Conservation (phyloP, 225 moss, liverwort and hornwort genomes). For the Climacium dendroides region DNA sequence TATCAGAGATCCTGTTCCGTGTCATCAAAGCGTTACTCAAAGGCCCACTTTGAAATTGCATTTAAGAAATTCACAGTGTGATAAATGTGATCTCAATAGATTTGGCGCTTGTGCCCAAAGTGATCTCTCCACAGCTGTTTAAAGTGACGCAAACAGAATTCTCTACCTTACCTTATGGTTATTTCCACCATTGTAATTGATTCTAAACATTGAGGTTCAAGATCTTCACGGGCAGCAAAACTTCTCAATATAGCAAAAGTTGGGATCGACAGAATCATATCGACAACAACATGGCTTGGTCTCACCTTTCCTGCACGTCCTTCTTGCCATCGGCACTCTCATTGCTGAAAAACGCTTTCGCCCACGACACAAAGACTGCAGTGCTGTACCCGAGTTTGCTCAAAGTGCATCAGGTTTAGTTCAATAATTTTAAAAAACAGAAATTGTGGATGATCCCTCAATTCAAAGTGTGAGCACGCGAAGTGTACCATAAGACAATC, state of each 20-base stretch:
- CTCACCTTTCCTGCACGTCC: slow-evolving; percentile 25
- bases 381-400: slow-evolving; percentile 44
- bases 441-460: not conserved
- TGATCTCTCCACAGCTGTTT: not conserved
- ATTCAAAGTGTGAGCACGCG: not conserved
- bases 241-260: not conserved
- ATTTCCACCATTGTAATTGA: not conserved
- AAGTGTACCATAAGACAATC: not conserved
- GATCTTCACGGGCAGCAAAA: not conserved
- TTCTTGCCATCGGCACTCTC: slow-evolving; percentile 20
- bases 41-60: not conserved
- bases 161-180: not conserved
- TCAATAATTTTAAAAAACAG: not conserved
- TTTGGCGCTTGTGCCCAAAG: not conserved
- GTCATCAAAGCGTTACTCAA: not conserved
- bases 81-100: not conserved
- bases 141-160: not conserved
- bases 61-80: not conserved
- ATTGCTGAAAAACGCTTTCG: slow-evolving; percentile 34
- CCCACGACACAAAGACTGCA: slow-evolving; percentile 82
- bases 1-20: slow-evolving; percentile 46
- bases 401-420: not conserved
- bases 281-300: not conserved
- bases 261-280: not conserved
- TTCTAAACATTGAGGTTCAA: not conserved